A percentile compares a stretch with the other conserved stretches of the same genome.
phyloP scores from a whole-genome alignment of 768 basidiomycete genomes.

The Xerocomus brunneocitrinus region DNA sequence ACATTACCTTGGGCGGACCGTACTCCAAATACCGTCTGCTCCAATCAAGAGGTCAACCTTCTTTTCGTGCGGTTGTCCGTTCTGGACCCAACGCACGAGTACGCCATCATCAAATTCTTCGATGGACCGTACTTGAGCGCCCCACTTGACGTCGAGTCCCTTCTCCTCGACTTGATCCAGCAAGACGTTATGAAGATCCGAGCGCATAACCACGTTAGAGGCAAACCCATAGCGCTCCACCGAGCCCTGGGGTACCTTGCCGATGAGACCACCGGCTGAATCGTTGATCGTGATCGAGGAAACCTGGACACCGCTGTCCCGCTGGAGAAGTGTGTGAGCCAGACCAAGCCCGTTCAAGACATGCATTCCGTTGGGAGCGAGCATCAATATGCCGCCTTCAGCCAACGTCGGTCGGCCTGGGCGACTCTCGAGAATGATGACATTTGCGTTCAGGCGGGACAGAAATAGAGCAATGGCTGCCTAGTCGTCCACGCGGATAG shows the following conservation, averaged over 20 bases:
- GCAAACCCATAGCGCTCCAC: slow-evolving; percentile 24
- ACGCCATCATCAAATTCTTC: slow-evolving; percentile 24
- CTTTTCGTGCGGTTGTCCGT: slow-evolving; percentile 16
- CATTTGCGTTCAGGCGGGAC: slow-evolving; percentile 15
- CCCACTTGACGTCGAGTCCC: slow-evolving; percentile 19
- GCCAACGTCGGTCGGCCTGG: slow-evolving; percentile 11
- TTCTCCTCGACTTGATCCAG: slow-evolving; percentile 24
- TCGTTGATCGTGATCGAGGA: slow-evolving; percentile 20
- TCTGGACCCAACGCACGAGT: slow-evolving; percentile 25
- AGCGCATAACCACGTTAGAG: slow-evolving; percentile 25
- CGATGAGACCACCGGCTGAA: slow-evolving; percentile 18
- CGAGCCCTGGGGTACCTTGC: slow-evolving; percentile 26
- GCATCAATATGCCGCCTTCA: slow-evolving; percentile 26
- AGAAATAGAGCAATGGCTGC: slow-evolving; percentile 23
- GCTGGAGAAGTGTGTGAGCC: slow-evolving; percentile 20
- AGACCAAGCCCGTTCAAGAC: slow-evolving; percentile 26
- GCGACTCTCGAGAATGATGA: slow-evolving; percentile 24
- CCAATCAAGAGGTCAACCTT: slow-evolving; percentile 30
- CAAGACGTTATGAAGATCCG: slow-evolving; percentile 31
- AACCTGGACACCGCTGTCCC: slow-evolving; percentile 16
- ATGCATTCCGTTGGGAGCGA: slow-evolving; percentile 28
- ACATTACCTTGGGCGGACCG: slow-evolving; percentile 21
- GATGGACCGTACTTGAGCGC: slow-evolving; percentile 19
- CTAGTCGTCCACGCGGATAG: slow-evolving; percentile 3
- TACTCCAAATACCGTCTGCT: slow-evolving; percentile 32